Conservation (phyloP, 139 green algal genomes). For the Chlamydomonas sp. region DNA sequence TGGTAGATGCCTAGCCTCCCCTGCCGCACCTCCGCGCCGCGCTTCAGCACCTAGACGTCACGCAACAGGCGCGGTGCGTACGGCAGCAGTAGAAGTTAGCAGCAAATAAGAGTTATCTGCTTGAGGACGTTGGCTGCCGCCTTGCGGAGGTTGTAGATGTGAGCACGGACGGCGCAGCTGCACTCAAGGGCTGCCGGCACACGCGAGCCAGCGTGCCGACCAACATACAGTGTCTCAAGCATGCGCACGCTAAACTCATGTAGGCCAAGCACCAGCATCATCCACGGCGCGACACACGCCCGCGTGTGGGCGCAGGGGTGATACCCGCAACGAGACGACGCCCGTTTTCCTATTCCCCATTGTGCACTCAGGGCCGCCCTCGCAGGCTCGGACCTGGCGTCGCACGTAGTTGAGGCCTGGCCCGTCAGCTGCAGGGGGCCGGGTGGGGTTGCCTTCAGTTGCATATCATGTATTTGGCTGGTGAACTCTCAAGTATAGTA, state of each 20-base stretch:
- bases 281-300: no score
- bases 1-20: slow-evolving; percentile 52
- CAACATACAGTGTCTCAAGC: no score
- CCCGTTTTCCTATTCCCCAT: no score
- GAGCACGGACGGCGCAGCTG: no score
- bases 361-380: no score
- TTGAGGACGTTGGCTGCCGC: slow-evolving; percentile 4
- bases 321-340: no score
- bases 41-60: neutral
- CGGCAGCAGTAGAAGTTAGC: neutral
- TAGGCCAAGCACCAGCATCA: no score
- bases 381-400: slow-evolving; percentile 36
- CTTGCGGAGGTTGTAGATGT: no score
- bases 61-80: neutral
- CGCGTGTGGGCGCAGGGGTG: no score
- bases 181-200: no score
- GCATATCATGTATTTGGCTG: neutral
- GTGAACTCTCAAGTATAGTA: neutral
- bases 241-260: no score
- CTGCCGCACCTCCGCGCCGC: slow-evolving; percentile 31
- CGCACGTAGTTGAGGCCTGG: slow-evolving; percentile 69
- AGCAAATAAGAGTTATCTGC: neutral
- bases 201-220: no score
- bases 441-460: neutral
- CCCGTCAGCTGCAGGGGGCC: slow-evolving; percentile 32